Conservation (phyloP, 371 early-diverging fungal species). For the Mucor irregularis region DNA sequence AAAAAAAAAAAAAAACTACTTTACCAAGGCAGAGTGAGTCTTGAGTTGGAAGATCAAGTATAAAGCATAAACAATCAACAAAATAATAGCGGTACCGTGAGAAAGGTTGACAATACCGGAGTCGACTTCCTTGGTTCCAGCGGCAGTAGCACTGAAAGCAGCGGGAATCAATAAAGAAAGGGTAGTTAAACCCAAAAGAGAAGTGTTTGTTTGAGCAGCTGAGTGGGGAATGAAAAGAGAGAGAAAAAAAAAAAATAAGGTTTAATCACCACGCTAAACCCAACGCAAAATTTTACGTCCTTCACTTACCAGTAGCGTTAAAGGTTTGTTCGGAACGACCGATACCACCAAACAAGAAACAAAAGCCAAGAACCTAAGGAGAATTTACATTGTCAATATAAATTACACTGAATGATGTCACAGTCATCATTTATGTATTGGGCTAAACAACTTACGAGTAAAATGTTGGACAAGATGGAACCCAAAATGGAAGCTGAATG, state of each 20-base stretch:
- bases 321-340: constrained; percentile 70
- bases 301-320: constrained; percentile 68
- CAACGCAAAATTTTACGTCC: too few species aligned
- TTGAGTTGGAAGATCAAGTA: constrained; percentile 80
- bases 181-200: constrained; percentile 75
- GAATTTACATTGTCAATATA: too few species aligned
- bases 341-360: constrained; percentile 78
- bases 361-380: constrained; percentile 64
- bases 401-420: too few species aligned
- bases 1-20: not conserved
- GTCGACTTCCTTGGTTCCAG: constrained; percentile 30
- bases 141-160: constrained; percentile 58
- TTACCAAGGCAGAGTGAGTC: constrained; percentile 67
- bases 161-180: constrained; percentile 80
- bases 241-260: not conserved
- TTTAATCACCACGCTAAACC: too few species aligned
- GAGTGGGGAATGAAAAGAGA: not conserved
- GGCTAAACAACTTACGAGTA: constrained; percentile 50
- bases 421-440: not conserved
- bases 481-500: constrained; percentile 76
- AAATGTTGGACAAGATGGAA: constrained; percentile 81
- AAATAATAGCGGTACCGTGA: constrained; percentile 71
- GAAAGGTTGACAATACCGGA: constrained; percentile 60
- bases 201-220: constrained; percentile 79
- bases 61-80: constrained; percentile 72